Conservation (phyloP, 2,329 filamentous ascomycete species). For the Sodiomyces alkalinus region DNA sequence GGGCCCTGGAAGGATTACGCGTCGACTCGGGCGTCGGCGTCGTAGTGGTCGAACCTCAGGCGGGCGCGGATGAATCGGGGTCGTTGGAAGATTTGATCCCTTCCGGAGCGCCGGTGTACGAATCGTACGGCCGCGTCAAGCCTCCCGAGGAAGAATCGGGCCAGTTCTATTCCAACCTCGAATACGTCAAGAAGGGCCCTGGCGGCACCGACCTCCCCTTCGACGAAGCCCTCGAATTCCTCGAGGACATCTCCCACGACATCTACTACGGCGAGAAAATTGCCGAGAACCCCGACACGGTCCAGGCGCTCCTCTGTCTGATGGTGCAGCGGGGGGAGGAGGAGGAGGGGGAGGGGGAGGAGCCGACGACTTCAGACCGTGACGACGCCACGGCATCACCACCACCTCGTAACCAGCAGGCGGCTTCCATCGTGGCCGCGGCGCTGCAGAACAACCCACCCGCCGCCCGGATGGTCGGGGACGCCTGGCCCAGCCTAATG, state of each 20-base stretch:
- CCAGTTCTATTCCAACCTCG: constrained; percentile 8
- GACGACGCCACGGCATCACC: constrained; percentile 13
- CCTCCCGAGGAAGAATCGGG: constrained; percentile 18
- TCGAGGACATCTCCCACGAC: constrained; percentile 52
- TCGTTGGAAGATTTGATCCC: constrained; percentile 21
- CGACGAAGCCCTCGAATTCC: constrained; percentile 35
- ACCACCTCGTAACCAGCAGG: constrained; percentile 32
- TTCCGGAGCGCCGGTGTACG: constrained; percentile 39
- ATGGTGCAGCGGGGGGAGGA: constrained; percentile 20
- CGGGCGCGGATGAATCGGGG: too few relatives aligned
- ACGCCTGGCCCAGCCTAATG: constrained; percentile 29
- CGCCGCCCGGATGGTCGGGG: constrained; percentile 35
- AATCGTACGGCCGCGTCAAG: constrained; percentile 40
- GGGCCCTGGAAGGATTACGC: constrained; percentile 32
- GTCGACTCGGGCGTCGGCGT: constrained; percentile 36
- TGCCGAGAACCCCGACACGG: constrained; percentile 34
- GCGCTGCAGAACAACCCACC: constrained; percentile 51
- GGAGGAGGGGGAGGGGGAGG: constrained; percentile 9
- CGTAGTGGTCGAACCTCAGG: constrained; percentile 36
- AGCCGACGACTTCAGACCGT: constrained; percentile 12
- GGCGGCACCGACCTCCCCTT: constrained; percentile 18
- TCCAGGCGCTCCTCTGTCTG: constrained; percentile 42
- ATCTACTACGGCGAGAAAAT: constrained; percentile 55
- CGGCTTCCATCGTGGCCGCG: constrained; percentile 40
- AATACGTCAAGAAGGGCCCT: constrained; percentile 9